A percentile compares a stretch with the other conserved stretches of the same genome.
These are phyloP conservation scores for Phanerochaete sordida DNA, from an alignment of 768 basidiomycete genomes.

Conservation along the genomic window DNA sequence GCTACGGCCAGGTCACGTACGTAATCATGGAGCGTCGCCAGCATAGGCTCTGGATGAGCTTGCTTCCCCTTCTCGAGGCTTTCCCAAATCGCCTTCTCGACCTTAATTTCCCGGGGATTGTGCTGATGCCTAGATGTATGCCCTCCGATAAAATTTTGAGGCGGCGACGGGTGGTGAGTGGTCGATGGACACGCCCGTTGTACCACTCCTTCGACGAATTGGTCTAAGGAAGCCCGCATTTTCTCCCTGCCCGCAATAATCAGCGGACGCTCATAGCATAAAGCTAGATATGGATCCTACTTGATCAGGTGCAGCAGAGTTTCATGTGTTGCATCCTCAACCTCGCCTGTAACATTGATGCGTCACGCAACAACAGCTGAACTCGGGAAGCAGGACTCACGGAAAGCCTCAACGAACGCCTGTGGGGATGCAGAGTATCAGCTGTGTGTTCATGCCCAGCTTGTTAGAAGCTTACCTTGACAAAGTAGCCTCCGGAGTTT, in stretches of 20 bases:
- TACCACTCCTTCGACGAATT: not conserved
- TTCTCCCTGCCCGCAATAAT: not conserved
- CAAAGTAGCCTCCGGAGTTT: not conserved
- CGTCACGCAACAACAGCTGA: no score
- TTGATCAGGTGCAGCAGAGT: not conserved
- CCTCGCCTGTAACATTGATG: not conserved
- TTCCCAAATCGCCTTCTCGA: not conserved
- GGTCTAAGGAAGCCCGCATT: not conserved
- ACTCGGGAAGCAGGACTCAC: not conserved
- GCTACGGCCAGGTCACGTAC: not conserved
- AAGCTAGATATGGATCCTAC: not conserved
- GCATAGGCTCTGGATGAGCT: not conserved
- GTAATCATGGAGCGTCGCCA: not conserved
- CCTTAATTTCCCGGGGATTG: not conserved
- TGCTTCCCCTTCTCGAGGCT: not conserved
- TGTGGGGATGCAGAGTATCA: not conserved
- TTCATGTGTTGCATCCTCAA: not conserved
- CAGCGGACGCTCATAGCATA: no score
- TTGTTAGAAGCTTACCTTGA: not conserved
- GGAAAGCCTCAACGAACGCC: not conserved
- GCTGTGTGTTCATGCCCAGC: no score
- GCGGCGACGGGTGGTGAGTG: not conserved
- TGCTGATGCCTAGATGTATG: not conserved
- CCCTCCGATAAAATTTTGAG: not conserved
- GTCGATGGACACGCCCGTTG: not conserved